These are phyloP conservation scores for Candida sp. DNA, from an alignment of 1,139 yeast species.

Conservation along the genomic window DNA sequence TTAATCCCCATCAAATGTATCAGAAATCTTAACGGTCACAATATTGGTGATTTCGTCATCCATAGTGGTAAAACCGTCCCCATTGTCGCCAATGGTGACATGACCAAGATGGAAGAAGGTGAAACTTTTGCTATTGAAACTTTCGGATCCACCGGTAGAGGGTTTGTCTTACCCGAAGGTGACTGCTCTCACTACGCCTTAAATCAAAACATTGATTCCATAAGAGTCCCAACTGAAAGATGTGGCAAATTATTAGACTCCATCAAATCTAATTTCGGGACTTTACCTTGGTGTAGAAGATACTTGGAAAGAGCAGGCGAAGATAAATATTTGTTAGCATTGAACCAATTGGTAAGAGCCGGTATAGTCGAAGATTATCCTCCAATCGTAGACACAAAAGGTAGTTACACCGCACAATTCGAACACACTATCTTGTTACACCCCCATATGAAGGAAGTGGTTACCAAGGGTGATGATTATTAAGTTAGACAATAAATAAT, in stretches of 20 bases:
- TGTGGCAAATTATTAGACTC: slow-evolving; percentile 65
- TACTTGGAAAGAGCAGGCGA: slow-evolving; percentile 91
- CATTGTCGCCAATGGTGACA: slow-evolving; percentile 88
- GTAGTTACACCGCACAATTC: slow-evolving; percentile 92
- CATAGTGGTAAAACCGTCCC: slow-evolving; percentile 98
- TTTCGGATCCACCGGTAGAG: slow-evolving; percentile 95
- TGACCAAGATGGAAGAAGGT: slow-evolving; percentile 98
- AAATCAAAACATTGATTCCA: slow-evolving; percentile 42
- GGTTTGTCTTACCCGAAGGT: slow-evolving; percentile 81
- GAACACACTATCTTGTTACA: slow-evolving; percentile 93
- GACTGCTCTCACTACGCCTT: slow-evolving; percentile 94
- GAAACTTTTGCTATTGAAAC: slow-evolving; percentile 98
- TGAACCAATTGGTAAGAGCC: slow-evolving; percentile 78
- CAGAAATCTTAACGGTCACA: slow-evolving; percentile 92
- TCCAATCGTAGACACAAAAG: slow-evolving; percentile 85
- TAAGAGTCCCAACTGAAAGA: slow-evolving; percentile 52
- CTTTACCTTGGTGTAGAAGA: slow-evolving; percentile 95
- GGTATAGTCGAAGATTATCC: slow-evolving; percentile 94
- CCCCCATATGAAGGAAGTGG: slow-evolving; percentile 91
- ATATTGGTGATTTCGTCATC: slow-evolving; percentile 75
- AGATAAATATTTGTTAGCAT: slow-evolving; percentile 86
- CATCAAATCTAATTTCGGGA: slow-evolving; percentile 82
- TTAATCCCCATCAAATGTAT: slow-evolving; percentile 84
- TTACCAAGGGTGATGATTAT: slow-evolving; percentile 93
- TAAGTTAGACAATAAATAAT: slow-evolving; percentile 17